phyloP scores from a whole-genome alignment of 352 stramenopile species.

The Phytophthora macrochlamydospora region DNA sequence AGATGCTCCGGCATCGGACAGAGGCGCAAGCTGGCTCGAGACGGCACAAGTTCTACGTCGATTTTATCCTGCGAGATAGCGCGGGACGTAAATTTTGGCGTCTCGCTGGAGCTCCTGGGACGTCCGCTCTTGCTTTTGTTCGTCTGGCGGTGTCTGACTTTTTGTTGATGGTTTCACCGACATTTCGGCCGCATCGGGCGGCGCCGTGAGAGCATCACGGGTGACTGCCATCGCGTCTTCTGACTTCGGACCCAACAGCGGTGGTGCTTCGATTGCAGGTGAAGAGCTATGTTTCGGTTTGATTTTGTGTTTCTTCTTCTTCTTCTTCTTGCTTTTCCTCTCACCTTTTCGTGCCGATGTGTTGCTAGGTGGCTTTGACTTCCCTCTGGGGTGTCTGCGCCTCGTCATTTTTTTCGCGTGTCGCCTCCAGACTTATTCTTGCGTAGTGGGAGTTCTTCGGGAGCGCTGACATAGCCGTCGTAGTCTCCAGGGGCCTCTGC shows the following conservation, averaged over 20 bases:
- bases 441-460: conserved; percentile 25
- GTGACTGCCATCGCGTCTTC: conserved; percentile 7
- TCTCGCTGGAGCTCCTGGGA: conserved; percentile 13
- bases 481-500: conserved; percentile 3
- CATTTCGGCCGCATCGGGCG: background rate
- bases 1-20: conserved; percentile 11
- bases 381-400: conserved; percentile 20
- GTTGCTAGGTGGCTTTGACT: conserved; percentile 17
- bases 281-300: conserved; percentile 18
- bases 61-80: conserved; percentile 24
- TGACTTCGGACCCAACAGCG: conserved; percentile 5
- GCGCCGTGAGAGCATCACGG: background rate
- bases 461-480: conserved; percentile 42
- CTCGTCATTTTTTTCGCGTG: conserved; percentile 23
- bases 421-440: conserved; percentile 14
- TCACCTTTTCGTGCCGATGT: conserved; percentile 24
- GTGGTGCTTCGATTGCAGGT: background rate
- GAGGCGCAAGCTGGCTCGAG: conserved; percentile 5
- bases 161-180: conserved; percentile 6
- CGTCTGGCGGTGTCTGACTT: conserved; percentile 5
- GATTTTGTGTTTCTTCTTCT: conserved; percentile 13
- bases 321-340: conserved; percentile 31
- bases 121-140: conserved; percentile 7
- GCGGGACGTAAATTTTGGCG: conserved; percentile 16
- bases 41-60: conserved; percentile 4